These are phyloP conservation scores for Boletus subcaerulescens DNA, from an alignment of 768 basidiomycete genomes.

Conservation along the genomic window DNA sequence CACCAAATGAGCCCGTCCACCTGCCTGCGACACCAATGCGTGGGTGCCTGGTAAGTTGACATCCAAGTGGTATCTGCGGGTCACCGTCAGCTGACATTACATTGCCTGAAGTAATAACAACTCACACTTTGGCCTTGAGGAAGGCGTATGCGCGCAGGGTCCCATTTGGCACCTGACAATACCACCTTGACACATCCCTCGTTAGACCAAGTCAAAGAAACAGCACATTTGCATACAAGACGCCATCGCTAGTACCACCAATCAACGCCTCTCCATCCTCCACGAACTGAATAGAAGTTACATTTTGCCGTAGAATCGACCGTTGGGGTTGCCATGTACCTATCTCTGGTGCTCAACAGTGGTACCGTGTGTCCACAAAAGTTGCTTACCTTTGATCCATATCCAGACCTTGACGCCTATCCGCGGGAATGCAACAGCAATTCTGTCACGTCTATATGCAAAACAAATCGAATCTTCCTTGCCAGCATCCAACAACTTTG, in stretches of 20 bases:
- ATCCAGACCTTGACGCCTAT: conserved; percentile 65
- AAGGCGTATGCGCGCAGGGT: conserved; percentile 60
- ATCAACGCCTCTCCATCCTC: conserved; percentile 61
- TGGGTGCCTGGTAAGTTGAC: conserved; percentile 47
- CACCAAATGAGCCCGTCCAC: conserved; percentile 51
- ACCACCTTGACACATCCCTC: conserved; percentile 46
- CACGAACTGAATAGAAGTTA: conserved; percentile 61
- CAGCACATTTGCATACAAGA: conserved; percentile 44
- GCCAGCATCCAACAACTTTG: conserved; percentile 51
- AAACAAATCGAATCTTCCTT: conserved; percentile 48
- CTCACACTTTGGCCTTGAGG: conserved; percentile 58
- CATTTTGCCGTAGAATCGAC: conserved; percentile 61
- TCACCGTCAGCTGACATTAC: conserved; percentile 8
- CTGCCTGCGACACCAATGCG: conserved; percentile 50
- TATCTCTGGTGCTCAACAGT: conserved; percentile 21
- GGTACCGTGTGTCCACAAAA: not conserved
- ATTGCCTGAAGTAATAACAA: not conserved
- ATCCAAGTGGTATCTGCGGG: conserved; percentile 50
- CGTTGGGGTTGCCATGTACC: conserved; percentile 65
- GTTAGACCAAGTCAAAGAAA: conserved; percentile 8
- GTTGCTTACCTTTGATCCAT: conserved; percentile 48
- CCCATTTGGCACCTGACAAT: conserved; percentile 65
- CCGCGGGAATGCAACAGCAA: conserved; percentile 61
- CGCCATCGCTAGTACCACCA: conserved; percentile 69
- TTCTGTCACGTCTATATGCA: conserved; percentile 53